Conservation (phyloP, 768 basidiomycete species). For the Sarcodon sp. region DNA sequence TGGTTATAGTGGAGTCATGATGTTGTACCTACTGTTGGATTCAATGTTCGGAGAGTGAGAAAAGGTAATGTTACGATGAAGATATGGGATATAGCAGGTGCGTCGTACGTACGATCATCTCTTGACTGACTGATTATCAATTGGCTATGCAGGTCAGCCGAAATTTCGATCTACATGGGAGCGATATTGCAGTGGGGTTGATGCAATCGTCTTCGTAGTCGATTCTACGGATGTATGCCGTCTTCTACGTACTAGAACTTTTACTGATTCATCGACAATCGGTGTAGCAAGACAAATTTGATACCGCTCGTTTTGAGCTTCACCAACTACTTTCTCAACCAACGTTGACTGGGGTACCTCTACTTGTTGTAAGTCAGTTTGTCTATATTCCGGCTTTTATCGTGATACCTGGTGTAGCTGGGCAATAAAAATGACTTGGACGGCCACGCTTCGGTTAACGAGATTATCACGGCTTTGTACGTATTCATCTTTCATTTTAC, state of each 20-base stretch:
- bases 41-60: conserved; percentile 79
- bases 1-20: conserved; percentile 78
- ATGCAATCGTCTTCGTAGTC: conserved; percentile 90
- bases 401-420: conserved; percentile 29
- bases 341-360: conserved; percentile 55
- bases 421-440: conserved; percentile 91
- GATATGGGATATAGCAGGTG: conserved; percentile 93
- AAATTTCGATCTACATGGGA: conserved; percentile 96
- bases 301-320: conserved; percentile 72
- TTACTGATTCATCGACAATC: conserved; percentile 1
- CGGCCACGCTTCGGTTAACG: conserved; percentile 66
- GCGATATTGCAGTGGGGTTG: conserved; percentile 84
- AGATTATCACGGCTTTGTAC: conserved; percentile 69
- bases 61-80: conserved; percentile 88
- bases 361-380: conserved; percentile 57
- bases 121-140: background rate
- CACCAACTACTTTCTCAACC: conserved; percentile 66
- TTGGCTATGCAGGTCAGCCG: conserved; percentile 52
- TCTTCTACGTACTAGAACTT: background rate
- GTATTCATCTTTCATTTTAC: conserved; percentile 12
- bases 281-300: conserved; percentile 63
- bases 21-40: conserved; percentile 92
- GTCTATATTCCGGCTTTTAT: background rate
- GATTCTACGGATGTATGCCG: conserved; percentile 74
- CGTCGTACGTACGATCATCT: conserved; percentile 9